These are phyloP conservation scores for Astrephomene gubernaculifera DNA, from an alignment of 139 green algal genomes.

Conservation along the genomic window DNA sequence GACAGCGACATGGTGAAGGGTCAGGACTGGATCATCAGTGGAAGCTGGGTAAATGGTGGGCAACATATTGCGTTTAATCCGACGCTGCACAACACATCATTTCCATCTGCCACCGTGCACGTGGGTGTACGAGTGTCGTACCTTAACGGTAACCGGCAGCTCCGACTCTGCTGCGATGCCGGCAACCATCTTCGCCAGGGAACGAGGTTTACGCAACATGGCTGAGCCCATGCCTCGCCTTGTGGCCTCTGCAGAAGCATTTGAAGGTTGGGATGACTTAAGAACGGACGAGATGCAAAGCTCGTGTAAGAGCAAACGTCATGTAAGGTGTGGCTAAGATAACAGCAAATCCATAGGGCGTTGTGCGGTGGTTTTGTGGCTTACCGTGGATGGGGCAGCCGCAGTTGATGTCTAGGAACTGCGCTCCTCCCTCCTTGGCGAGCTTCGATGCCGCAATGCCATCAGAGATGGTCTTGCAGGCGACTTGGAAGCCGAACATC, in stretches of 20 bases:
- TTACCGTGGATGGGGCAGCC: conserved; percentile 87
- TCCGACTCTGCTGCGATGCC: conserved; percentile 71
- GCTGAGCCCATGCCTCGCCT: conserved; percentile 77
- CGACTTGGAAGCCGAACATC: conserved; percentile 76
- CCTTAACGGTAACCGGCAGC: conserved; percentile 90
- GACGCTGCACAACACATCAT: neutral
- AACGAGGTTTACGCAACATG: conserved; percentile 84
- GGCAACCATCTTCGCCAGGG: conserved; percentile 84
- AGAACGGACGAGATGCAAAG: too few species aligned
- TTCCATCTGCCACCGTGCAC: neutral
- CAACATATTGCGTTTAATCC: neutral
- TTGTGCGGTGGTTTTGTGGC: neutral
- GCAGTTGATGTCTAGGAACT: conserved; percentile 90
- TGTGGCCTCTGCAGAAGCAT: conserved; percentile 73
- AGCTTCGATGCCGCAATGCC: conserved; percentile 70
- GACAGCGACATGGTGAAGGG: neutral
- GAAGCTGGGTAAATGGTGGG: neutral
- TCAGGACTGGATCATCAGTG: neutral
- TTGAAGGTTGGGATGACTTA: neutral
- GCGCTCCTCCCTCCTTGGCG: conserved; percentile 72
- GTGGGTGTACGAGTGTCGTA: neutral
- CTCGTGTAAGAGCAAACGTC: too few species aligned
- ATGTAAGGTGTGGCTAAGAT: too few species aligned
- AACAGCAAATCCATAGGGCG: neutral
- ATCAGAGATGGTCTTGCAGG: conserved; percentile 85